Evolutionary conservation across 768 basidiomycete genomes (phyloP).

Genomic region (Lactifluus pinguis): DNA sequence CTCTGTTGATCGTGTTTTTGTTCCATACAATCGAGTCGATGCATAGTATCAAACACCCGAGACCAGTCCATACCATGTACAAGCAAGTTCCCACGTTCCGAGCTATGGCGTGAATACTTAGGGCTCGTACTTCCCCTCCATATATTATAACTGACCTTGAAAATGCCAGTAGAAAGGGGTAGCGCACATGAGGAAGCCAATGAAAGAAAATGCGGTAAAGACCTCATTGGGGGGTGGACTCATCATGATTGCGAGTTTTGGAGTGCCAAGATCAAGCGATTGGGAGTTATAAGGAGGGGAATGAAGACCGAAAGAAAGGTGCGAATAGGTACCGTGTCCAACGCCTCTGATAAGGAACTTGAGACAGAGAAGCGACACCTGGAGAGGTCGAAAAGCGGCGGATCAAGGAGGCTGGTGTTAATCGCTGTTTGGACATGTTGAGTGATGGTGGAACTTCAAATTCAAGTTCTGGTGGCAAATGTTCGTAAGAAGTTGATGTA

Average conservation of each 20-base stretch:
- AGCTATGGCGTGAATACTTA: slow-evolving; percentile 25
- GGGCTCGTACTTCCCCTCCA: neutral
- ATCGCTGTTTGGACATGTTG: no score
- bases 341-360: no score
- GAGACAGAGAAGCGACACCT: no score
- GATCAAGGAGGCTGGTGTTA: no score
- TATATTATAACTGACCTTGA: slow-evolving; percentile 26
- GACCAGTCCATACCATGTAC: slow-evolving; percentile 60
- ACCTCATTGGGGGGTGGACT: slow-evolving; percentile 14
- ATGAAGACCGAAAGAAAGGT: no score
- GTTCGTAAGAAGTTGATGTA: no score
- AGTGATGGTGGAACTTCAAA: no score
- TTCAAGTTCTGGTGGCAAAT: no score
- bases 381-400: no score
- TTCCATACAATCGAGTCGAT: slow-evolving; percentile 68
- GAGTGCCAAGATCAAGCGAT: neutral
- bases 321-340: no score
- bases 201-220: slow-evolving; percentile 33
- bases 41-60: slow-evolving; percentile 48
- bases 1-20: slow-evolving; percentile 39
- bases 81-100: slow-evolving; percentile 68
- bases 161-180: slow-evolving; percentile 52
- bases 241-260: neutral
- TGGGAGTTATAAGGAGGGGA: neutral
- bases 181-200: slow-evolving; percentile 38